These are phyloP conservation scores for Aotearoamyces nothofagi DNA, from an alignment of 2,329 filamentous ascomycete genomes.

Conservation along the genomic window DNA sequence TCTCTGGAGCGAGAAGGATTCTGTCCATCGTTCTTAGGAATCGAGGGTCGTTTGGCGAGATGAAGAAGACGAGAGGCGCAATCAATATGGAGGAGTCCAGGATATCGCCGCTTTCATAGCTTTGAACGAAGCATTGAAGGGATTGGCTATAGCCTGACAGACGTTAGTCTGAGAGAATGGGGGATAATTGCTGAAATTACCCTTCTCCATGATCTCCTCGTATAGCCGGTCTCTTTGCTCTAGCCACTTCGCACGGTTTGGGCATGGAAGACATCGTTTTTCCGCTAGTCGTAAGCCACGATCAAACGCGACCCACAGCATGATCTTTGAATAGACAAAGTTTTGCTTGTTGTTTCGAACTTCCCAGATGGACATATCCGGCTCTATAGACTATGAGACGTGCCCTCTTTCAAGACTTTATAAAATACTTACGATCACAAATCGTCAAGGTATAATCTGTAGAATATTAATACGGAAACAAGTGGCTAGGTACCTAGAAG, in stretches of 20 bases:
- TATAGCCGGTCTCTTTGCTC: conserved; percentile 51
- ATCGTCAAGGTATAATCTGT: conserved; percentile 55
- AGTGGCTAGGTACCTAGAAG: neutral
- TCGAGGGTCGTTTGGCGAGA: conserved; percentile 60
- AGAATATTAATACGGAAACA: conserved; percentile 6
- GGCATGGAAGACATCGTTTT: conserved; percentile 62
- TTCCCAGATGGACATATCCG: conserved; percentile 77
- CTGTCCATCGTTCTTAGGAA: conserved; percentile 58
- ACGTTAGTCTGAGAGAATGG: conserved; percentile 2
- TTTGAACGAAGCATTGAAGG: conserved; percentile 57
- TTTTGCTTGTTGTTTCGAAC: conserved; percentile 62
- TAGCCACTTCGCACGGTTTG: conserved; percentile 51
- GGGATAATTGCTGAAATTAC: conserved; percentile 15
- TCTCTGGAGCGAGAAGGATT: conserved; percentile 58
- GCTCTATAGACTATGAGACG: conserved; percentile 24
- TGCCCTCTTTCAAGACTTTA: no score
- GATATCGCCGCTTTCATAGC: conserved; percentile 55
- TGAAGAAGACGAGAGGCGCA: conserved; percentile 67
- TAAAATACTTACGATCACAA: conserved; percentile 37
- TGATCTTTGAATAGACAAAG: conserved; percentile 70
- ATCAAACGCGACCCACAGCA: conserved; percentile 73
- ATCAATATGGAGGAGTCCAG: conserved; percentile 64
- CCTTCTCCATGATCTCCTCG: conserved; percentile 64
- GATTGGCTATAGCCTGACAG: conserved; percentile 49
- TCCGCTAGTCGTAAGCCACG: conserved; percentile 58